These are phyloP conservation scores for Neonectria hederae DNA, from an alignment of 2,329 filamentous ascomycete genomes.

Conservation along the genomic window DNA sequence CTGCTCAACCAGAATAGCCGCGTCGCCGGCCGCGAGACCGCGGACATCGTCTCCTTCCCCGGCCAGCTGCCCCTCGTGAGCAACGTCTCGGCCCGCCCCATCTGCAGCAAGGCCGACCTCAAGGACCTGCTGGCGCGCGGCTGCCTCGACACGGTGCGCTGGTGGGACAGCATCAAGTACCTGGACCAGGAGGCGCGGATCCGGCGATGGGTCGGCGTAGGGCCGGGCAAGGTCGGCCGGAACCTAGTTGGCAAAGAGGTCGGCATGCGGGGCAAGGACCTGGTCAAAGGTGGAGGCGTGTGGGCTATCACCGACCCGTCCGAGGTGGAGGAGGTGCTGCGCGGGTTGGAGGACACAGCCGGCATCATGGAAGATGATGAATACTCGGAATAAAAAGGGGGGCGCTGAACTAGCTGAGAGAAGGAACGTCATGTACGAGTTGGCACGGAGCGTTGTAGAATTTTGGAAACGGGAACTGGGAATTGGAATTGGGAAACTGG, in stretches of 20 bases:
- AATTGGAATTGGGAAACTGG: constrained; percentile 8
- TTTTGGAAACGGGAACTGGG: constrained; percentile 8
- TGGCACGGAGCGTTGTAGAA: constrained; percentile 4
- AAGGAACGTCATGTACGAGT: constrained; percentile 13
- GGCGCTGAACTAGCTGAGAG: not conserved
- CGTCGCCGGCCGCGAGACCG: constrained; percentile 60
- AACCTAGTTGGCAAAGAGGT: constrained; percentile 97
- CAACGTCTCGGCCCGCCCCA: constrained; percentile 85
- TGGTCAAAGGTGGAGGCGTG: constrained; percentile 87
- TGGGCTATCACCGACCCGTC: constrained; percentile 89
- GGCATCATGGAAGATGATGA: constrained; percentile 60
- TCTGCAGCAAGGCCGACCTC: constrained; percentile 76
- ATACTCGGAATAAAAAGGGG: constrained; percentile 39
- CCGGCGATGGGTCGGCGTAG: constrained; percentile 88
- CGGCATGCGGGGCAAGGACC: constrained; percentile 80
- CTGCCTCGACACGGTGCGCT: constrained; percentile 90
- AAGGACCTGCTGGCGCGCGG: constrained; percentile 82
- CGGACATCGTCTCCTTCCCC: constrained; percentile 79
- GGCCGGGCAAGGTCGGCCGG: constrained; percentile 90
- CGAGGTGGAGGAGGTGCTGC: constrained; percentile 75
- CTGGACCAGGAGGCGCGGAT: constrained; percentile 86
- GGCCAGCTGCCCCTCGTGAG: constrained; percentile 81
- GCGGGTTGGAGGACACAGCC: constrained; percentile 72
- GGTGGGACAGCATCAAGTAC: constrained; percentile 94
- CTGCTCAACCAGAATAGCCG: constrained; percentile 70